Percentiles rank a stretch among this genome's conserved stretches.
phyloP scores from a whole-genome alignment of 345 rosid species.

The Viola odorata region DNA sequence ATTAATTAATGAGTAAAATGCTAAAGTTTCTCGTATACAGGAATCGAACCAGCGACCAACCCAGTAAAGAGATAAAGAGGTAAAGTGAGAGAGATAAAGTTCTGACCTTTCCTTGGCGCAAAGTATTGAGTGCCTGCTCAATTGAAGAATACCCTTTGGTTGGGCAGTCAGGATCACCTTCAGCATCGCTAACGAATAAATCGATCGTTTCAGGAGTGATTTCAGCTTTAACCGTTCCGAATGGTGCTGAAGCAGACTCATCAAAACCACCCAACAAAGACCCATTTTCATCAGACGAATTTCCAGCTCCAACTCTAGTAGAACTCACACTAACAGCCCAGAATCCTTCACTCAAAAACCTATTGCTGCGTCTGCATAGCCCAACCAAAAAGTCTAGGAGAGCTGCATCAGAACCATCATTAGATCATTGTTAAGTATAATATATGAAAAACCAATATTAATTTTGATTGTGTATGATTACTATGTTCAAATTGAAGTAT shows the following conservation, averaged over 20 bases:
- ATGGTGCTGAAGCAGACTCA: slow-evolving; percentile 35
- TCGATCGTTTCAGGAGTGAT: slow-evolving; percentile 59
- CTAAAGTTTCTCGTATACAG: too few relatives aligned
- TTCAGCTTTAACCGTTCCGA: slow-evolving; percentile 46
- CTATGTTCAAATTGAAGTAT: neutral
- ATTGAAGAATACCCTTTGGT: slow-evolving; percentile 63
- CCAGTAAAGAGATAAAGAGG: too few relatives aligned
- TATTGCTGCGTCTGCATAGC: slow-evolving; percentile 27
- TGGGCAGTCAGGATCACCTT: slow-evolving; percentile 90
- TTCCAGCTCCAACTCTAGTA: slow-evolving; percentile 33
- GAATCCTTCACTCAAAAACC: slow-evolving; percentile 22
- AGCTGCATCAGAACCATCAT: slow-evolving; percentile 27
- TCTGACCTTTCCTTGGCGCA: slow-evolving; percentile 67
- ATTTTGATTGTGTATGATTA: neutral
- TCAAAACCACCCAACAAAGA: slow-evolving; percentile 34
- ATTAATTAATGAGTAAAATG: too few relatives aligned
- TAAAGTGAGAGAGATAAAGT: neutral
- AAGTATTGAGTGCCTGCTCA: slow-evolving; percentile 49
- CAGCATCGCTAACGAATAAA: slow-evolving; percentile 87
- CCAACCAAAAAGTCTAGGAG: slow-evolving; percentile 26
- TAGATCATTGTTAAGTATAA: neutral
- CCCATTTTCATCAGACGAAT: slow-evolving; percentile 40
- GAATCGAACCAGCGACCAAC: too few relatives aligned
- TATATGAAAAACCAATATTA: neutral
- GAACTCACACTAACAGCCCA: slow-evolving; percentile 30